Base-by-base conservation (phyloP, 495 filamentous ascomycete genomes). In the Talaromyces borbonicus region DNA sequence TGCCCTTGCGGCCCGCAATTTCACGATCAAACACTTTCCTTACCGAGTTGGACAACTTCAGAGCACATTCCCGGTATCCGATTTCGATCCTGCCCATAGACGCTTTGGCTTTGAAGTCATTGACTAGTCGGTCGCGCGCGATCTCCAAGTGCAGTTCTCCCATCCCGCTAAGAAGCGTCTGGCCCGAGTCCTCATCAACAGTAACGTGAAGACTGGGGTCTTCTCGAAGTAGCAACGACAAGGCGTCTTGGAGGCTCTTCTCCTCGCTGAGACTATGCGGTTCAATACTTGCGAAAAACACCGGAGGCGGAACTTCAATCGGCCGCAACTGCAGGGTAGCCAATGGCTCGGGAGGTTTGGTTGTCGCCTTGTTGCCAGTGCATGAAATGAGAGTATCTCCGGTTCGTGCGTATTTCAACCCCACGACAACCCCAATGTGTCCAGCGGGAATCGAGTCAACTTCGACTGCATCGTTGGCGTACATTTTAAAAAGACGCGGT, bases 141-240 rank as follows among this genome's bases (percentile, higher is more conserved):
- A 99, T 92, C 52, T 99, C 93, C 2, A 99, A 78, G 60, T 99
- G 93, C n/a, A 99, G 77, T 43, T 95, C 87, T 2, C 93, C 93
- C 93, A 99, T 99, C 8, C 93, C 93, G 29, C 85, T 87, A 1
- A 99, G 71, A 7, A 94, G 81, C 14, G 89, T 95, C 52, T 95
- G 90, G 1, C 90, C 92, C 0, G 87, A 88, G 56, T 96, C 93
- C 52, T 90, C 83, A 55, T 97, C 87, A 16, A 83, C 66, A 37
- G 68, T 82, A 56, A 95, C 79, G 19, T 90, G 78, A n/a, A 99
- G 66, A 60, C 87, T 94, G 15, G 93, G 93, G 56, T 99, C 93
- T 67, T 99, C 93, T 38, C 93, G 77, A 0, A 94, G 71, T 9
- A 95, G 75, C 35, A 90, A 70, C 1, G 70, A 73, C 2, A 99